Percentiles rank a stretch among this genome's conserved stretches.
These are phyloP conservation scores for Heimioporus sp. DNA, from an alignment of 768 basidiomycete species.

Conservation along the genomic window DNA sequence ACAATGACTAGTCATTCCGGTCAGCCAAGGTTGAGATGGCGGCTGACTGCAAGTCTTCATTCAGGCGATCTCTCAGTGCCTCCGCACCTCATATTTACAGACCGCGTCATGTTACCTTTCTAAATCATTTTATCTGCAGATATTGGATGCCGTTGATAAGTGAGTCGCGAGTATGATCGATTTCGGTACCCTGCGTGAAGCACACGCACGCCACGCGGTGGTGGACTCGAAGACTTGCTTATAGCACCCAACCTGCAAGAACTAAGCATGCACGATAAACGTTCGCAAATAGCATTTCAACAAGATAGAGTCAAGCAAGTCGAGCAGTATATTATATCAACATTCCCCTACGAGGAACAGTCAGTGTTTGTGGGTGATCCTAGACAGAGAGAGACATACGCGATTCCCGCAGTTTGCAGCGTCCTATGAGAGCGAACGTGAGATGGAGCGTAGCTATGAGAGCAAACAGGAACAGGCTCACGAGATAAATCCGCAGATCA, in stretches of 20 bases:
- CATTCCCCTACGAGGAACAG: slow-evolving; percentile 42
- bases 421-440: slow-evolving; percentile 30
- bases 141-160: no score
- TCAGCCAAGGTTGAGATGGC: slow-evolving; percentile 15
- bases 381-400: slow-evolving; percentile 32
- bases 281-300: no score
- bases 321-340: slow-evolving; percentile 21
- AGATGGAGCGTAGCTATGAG: background rate
- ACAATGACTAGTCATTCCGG: slow-evolving; percentile 8
- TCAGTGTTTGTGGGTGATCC: slow-evolving; percentile 4
- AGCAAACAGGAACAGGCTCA: slow-evolving; percentile 5
- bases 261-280: no score
- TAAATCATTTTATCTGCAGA: no score
- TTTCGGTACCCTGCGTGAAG: no score
- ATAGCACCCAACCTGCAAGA: no score
- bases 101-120: no score
- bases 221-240: no score
- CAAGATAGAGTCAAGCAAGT: no score
- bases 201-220: no score
- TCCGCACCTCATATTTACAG: no score
- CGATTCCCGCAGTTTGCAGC: slow-evolving; percentile 58
- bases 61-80: background rate
- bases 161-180: no score
- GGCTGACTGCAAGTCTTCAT: slow-evolving; percentile 17
- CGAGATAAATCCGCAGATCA: slow-evolving; percentile 70